These are phyloP conservation scores for Phytophthora foliorum DNA, from an alignment of 352 stramenopile genomes.

Conservation along the genomic window DNA sequence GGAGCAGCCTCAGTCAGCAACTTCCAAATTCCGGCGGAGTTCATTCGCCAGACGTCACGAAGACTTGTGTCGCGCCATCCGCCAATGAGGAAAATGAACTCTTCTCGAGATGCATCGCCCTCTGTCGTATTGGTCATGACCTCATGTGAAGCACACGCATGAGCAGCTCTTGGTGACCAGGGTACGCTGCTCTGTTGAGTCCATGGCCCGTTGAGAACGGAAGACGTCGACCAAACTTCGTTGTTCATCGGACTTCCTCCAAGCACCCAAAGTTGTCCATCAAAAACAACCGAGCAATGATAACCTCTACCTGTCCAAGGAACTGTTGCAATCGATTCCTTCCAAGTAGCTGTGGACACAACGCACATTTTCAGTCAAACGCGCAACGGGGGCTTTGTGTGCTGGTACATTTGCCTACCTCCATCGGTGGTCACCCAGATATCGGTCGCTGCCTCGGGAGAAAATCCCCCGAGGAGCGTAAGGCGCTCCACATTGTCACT, in stretches of 20 bases:
- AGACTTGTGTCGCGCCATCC: constrained; percentile 75
- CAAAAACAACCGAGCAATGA: constrained; percentile 77
- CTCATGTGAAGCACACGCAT: constrained; percentile 66
- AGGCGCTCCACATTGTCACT: constrained; percentile 64
- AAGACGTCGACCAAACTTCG: constrained; percentile 79
- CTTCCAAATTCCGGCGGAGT: constrained; percentile 52
- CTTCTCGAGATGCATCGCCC: constrained; percentile 58
- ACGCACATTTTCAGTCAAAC: constrained; percentile 1
- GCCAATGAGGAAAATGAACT: constrained; percentile 72
- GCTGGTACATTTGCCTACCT: constrained; percentile 39
- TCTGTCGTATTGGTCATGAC: constrained; percentile 59
- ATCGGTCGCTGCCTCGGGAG: constrained; percentile 77
- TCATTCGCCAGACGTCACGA: constrained; percentile 81
- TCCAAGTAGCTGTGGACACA: constrained; percentile 52
- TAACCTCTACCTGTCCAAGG: constrained; percentile 76
- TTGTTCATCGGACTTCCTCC: constrained; percentile 85
- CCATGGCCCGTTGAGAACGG: constrained; percentile 66
- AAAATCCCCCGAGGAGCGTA: constrained; percentile 75
- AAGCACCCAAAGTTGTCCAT: constrained; percentile 71
- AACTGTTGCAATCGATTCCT: constrained; percentile 33
- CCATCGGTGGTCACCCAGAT: constrained; percentile 78
- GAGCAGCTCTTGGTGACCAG: constrained; percentile 66
- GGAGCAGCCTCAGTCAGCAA: constrained; percentile 45
- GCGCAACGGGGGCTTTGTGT: background rate
- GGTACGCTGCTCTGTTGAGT: constrained; percentile 51